Base-by-base conservation (phyloP, 2,329 filamentous ascomycete genomes). In the Talaromyces piceae region DNA sequence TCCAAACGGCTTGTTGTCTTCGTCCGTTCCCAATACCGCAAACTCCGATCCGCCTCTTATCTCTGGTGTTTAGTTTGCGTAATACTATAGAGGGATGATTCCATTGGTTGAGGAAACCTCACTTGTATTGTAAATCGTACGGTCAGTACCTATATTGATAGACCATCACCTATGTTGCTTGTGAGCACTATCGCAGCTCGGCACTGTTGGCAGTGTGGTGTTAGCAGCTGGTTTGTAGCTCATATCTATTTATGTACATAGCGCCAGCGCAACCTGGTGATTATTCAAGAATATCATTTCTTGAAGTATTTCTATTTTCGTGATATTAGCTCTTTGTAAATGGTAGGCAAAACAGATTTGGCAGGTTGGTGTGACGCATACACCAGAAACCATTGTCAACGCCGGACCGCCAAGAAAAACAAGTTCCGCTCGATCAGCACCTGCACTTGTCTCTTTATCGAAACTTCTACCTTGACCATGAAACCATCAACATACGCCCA, bases 1-100 rank as follows among this genome's bases (percentile, higher is more conserved):
- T 33, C 31, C 41, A n/a, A 41, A 46, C 3, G 51, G 49, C 5
- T 43, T 41, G 23, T 30, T 25, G 31, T 39, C 51, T 12, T 28
- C 18, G 16, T 41, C 51, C n/a, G 25, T 11, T 43, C 25, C 47
- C 43, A 45, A 47, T 5, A 52, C 43, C 8, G 28, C 46, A 26
- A 53, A 45, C 22, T 33, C 47, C 3, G 51, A 53, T 9, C 23
- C 27, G 13, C 41, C 41, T 41, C 41, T 45, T 25, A 33, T 16
- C 16, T 50, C 18, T 12, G 18, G 20, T 13, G 27, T 31, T 9
- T 45, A 44, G n/a, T 12, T 45, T 16, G 6, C 27, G 23, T 20
- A 44, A 12, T 25, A 18, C 30, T 12, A n/a, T 11, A 37, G 37
- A 37, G 16, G 28, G 11, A n/a, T 47, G n/a, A 12, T 8, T 20